Evolutionary conservation across 2,329 filamentous ascomycete genomes (phyloP).

Genomic region (Sphaerostilbella broomeana): DNA sequence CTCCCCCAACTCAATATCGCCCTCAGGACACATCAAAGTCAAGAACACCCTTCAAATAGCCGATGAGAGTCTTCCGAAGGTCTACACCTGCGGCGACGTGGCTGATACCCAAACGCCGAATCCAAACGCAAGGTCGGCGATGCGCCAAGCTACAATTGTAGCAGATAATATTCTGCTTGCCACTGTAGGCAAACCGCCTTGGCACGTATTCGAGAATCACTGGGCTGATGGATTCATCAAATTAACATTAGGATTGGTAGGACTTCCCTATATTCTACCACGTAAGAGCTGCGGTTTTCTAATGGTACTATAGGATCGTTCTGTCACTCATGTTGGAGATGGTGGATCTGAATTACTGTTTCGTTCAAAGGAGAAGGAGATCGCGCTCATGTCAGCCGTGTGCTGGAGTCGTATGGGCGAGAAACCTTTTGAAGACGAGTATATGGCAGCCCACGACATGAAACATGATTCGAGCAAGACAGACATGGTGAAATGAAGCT

Average conservation of each 20-base stretch:
- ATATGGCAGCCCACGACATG: conserved; percentile 12
- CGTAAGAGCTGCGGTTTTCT: background rate
- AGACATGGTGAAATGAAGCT: too few species aligned
- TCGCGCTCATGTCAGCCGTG: conserved; percentile 37
- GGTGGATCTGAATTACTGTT: conserved; percentile 38
- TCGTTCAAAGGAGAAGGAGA: conserved; percentile 33
- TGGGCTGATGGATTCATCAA: conserved; percentile 47
- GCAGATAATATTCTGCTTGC: conserved; percentile 48
- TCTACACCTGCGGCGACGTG: conserved; percentile 61
- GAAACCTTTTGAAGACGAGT: conserved; percentile 38
- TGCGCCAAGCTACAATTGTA: conserved; percentile 46
- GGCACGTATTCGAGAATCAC: conserved; percentile 33
- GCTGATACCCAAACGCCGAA: conserved; percentile 41
- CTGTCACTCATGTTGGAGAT: conserved; percentile 37
- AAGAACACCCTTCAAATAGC: conserved; percentile 50
- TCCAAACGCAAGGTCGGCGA: conserved; percentile 50
- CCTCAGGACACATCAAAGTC: conserved; percentile 46
- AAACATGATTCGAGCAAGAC: too few species aligned
- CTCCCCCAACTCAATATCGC: conserved; percentile 37
- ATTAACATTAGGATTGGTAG: conserved; percentile 47
- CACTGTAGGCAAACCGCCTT: conserved; percentile 34
- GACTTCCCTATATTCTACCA: conserved; percentile 11
- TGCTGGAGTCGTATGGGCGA: conserved; percentile 39
- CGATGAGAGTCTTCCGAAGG: conserved; percentile 39
- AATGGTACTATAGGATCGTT: conserved; percentile 37